Percentiles rank a stretch among this genome's conserved stretches.
Evolutionary conservation across 495 filamentous ascomycete species (phyloP).

Genomic region (Parathielavia hyrcaniae): DNA sequence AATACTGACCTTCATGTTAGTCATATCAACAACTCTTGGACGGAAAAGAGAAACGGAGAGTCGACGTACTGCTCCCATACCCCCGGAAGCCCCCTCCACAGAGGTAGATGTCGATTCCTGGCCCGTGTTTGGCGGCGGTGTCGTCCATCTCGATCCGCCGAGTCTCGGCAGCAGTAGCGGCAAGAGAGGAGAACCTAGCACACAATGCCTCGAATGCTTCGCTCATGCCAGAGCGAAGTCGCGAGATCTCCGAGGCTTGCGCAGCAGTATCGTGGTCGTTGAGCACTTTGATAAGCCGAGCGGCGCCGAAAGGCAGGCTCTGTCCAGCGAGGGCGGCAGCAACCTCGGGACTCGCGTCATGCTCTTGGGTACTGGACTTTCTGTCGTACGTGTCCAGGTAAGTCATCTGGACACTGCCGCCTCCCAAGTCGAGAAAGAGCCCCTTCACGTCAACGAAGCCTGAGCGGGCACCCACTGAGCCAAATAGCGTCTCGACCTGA

Average conservation of each 20-base stretch:
- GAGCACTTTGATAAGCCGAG: constrained; percentile 63
- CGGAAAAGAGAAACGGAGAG: too few relatives aligned
- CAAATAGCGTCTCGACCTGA: constrained; percentile 73
- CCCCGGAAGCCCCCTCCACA: constrained; percentile 88
- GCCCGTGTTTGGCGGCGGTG: constrained; percentile 35
- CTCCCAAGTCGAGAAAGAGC: constrained; percentile 82
- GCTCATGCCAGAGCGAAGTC: constrained; percentile 54
- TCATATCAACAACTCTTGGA: too few relatives aligned
- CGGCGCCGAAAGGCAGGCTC: constrained; percentile 79
- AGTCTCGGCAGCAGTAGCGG: constrained; percentile 42
- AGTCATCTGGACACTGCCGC: constrained; percentile 85
- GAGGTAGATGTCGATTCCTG: constrained; percentile 70
- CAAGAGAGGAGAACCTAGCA: constrained; percentile 42
- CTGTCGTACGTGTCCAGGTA: constrained; percentile 60
- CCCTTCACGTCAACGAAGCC: constrained; percentile 56
- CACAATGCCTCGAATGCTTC: constrained; percentile 61
- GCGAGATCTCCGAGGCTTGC: constrained; percentile 43
- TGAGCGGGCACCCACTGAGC: constrained; percentile 75
- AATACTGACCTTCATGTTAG: constrained; percentile 39
- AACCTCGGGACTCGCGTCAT: constrained; percentile 41
- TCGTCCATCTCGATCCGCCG: constrained; percentile 41
- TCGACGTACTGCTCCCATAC: constrained; percentile 58
- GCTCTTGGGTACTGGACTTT: constrained; percentile 37
- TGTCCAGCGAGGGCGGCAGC: constrained; percentile 44
- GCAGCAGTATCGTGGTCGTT: constrained; percentile 40